A percentile compares a stretch with the other conserved stretches of the same genome.
These are phyloP conservation scores for Penicillium sp. DNA, from an alignment of 2,329 filamentous ascomycete genomes.

Conservation along the genomic window DNA sequence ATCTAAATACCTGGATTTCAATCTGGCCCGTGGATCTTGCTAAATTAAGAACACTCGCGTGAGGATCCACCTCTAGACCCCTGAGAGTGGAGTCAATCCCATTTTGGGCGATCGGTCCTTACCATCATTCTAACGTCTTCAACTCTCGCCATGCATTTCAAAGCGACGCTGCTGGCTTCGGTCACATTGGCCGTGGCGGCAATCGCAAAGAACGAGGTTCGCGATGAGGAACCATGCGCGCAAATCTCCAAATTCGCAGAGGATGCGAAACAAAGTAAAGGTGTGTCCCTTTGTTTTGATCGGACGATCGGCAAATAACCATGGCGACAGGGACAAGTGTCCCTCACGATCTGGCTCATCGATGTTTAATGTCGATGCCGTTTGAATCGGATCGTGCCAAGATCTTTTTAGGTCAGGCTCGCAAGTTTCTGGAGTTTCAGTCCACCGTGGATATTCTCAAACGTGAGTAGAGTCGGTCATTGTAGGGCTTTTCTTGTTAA, in stretches of 20 bases:
- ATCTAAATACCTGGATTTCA: constrained; percentile 10
- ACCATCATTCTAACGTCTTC: constrained; percentile 5
- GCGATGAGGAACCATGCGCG: constrained; percentile 20
- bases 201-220: constrained; percentile 8
- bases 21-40: constrained; percentile 17
- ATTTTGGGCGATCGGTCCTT: constrained; percentile 4
- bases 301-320: constrained; percentile 6
- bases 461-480: constrained; percentile 7
- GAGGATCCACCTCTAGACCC: constrained; percentile 18
- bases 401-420: constrained; percentile 21
- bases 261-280: constrained; percentile 13
- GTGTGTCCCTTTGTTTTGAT: constrained; percentile 8
- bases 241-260: constrained; percentile 16
- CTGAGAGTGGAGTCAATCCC: constrained; percentile 18
- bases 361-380: constrained; percentile 28
- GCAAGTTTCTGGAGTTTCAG: constrained; percentile 45
- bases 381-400: constrained; percentile 23
- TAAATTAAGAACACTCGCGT: constrained; percentile 16
- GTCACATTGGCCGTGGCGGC: constrained; percentile 12
- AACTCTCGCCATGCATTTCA: constrained; percentile 15
- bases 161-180: constrained; percentile 6
- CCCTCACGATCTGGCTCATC: constrained; percentile 19
- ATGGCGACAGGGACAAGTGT: constrained; percentile 11
- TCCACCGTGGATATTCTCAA: constrained; percentile 47
- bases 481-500: constrained; percentile 6